Percentiles rank a stretch among this genome's conserved stretches.
phyloP scores from a whole-genome alignment of 176 grass and related monocot genomes.

The Rhynchospora pubera region DNA sequence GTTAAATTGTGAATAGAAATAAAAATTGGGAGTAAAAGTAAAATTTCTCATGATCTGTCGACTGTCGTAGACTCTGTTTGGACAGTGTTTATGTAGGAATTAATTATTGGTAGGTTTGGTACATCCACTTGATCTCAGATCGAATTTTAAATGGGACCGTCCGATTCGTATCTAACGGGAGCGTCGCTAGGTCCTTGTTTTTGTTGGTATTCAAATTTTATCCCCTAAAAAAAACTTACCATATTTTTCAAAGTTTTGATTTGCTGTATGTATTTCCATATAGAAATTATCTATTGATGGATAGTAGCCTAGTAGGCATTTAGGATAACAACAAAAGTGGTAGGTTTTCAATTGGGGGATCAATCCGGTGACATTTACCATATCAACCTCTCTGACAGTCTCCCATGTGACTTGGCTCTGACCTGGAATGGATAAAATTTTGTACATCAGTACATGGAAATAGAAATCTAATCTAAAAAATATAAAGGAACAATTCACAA shows the following conservation, averaged over 20 bases:
- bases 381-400: background rate
- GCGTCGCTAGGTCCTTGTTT: background rate
- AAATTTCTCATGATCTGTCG: background rate
- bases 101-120: too few species aligned
- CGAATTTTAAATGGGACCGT: background rate
- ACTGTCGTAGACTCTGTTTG: background rate
- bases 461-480: background rate
- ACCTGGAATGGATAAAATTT: background rate
- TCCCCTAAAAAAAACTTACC: background rate
- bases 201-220: background rate
- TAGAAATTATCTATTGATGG: background rate
- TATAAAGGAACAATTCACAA: background rate
- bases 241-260: background rate
- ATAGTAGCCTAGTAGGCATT: background rate
- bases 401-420: background rate
- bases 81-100: background rate
- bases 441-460: background rate
- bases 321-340: background rate
- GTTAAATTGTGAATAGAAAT: background rate
- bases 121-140: constrained; percentile 2
- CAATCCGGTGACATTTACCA: background rate
- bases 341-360: background rate
- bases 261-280: background rate
- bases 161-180: background rate
- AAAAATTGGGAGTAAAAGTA: background rate